These are phyloP conservation scores for Protostelium mycophagum DNA, from an alignment of 78 protist species.

Conservation along the genomic window DNA sequence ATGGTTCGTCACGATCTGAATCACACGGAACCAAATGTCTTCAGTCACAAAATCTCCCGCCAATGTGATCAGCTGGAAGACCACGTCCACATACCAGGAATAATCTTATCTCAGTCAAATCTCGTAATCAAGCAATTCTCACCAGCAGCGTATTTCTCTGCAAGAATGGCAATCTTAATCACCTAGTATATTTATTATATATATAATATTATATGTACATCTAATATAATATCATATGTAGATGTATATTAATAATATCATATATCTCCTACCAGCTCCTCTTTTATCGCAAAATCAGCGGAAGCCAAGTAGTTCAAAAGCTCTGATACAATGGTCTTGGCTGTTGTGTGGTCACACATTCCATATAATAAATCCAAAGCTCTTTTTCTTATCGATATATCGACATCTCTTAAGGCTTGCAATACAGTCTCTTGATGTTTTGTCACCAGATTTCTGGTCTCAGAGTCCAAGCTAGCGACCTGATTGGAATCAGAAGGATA, in stretches of 20 bases:
- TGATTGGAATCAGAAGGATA: neutral
- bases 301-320: slow-evolving; percentile 78
- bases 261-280: slow-evolving; percentile 76
- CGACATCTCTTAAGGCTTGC: slow-evolving; percentile 69
- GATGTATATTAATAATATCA: no score
- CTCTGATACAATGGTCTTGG: slow-evolving; percentile 76
- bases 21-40: slow-evolving; percentile 94
- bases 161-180: slow-evolving; percentile 92
- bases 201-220: no score
- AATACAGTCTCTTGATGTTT: slow-evolving; percentile 35
- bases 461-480: neutral
- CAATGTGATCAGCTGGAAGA: slow-evolving; percentile 69
- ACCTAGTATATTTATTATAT: slow-evolving; percentile 7
- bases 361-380: slow-evolving; percentile 92
- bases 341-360: slow-evolving; percentile 81
- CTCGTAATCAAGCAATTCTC: no score
- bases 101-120: no score
- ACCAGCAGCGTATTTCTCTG: slow-evolving; percentile 87
- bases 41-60: slow-evolving; percentile 92
- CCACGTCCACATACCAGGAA: slow-evolving; percentile 92
- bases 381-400: slow-evolving; percentile 80
- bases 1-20: slow-evolving; percentile 90
- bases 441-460: slow-evolving; percentile 1
- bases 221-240: no score
- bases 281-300: slow-evolving; percentile 78